Evolutionary conservation across 2,329 filamentous ascomycete genomes (phyloP), one percentile per base, ranked within the genome.

Genomic region (Verticillium albo-atrum): DNA sequence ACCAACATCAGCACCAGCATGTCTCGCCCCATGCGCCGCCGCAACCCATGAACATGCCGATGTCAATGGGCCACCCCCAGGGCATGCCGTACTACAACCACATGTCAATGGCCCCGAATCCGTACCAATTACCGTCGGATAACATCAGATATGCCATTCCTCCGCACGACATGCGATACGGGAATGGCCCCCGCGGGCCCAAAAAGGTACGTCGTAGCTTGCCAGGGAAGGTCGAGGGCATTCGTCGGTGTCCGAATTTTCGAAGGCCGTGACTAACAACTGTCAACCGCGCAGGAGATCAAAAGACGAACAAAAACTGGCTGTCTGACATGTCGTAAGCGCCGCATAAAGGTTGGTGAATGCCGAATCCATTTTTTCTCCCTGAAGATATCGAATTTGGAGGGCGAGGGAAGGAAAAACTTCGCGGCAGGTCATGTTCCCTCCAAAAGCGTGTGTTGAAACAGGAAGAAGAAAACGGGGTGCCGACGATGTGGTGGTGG

Each of bases 291-390:
- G 27, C 70, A 86, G 83, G 83, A 86, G 70, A 86, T 86, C 68
- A 86, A 86, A 71, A 79, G 83, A 62, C 80, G 83, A 66, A 86
- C 83, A 54, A 86, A 86, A 71, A 86, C 83, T 1, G 83, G 83
- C n/a, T 86, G 83, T 65, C 71, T 86, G 70, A 86, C 83, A 52
- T 86, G 83, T 71, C 81, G 83, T 59, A 85, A 85, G 68, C 79
- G 83, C 65, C 77, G 83, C 66, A 86, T 86, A 70, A 86, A 86
- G 83, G 83, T 86, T 72, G 70, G 82, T 76, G 60, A 61, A 60
- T 67, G 54, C 54, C 57, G 54, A 58, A 27, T 56, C 60, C 61
- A 58, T 35, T 61, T 55, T 63, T 52, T 63, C 56, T 47, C 56
- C 23, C 63, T 17, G 15, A 15, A 17, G 15, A 15, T 3, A 17